A percentile compares a stretch with the other conserved stretches of the same genome.
phyloP scores from a whole-genome alignment of 257 asterid species.

The Capsicum chinense region DNA sequence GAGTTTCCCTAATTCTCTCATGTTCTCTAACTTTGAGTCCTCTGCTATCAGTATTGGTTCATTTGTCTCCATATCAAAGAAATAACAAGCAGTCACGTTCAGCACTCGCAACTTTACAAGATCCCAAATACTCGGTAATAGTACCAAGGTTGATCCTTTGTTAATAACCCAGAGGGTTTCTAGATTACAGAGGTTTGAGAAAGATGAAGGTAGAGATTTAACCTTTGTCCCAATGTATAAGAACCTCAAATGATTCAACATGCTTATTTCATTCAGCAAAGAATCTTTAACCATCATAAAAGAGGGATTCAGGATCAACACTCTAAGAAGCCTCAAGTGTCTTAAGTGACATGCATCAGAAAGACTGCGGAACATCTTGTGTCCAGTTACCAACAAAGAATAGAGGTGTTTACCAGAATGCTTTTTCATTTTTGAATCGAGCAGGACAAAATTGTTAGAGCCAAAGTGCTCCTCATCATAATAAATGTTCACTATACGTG shows the following conservation, averaged over 20 bases:
- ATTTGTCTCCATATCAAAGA: not conserved
- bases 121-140: not conserved
- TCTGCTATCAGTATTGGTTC: not conserved
- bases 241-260: not conserved
- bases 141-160: not conserved
- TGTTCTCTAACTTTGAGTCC: not conserved
- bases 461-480: not conserved
- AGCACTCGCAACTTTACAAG: not conserved
- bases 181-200: not conserved
- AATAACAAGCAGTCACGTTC: fast-evolving
- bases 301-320: fast-evolving
- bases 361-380: fast-evolving
- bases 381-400: not conserved
- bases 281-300: not conserved
- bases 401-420: slow-evolving; percentile 29
- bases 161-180: not conserved
- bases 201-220: not conserved
- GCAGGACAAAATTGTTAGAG: not conserved
- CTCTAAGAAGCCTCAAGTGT: not conserved
- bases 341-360: not conserved
- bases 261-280: slow-evolving; percentile 25
- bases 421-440: not conserved
- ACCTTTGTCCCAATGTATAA: not conserved
- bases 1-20: fast-evolving
- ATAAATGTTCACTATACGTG: not conserved